Evolutionary conservation across 495 filamentous ascomycete species (phyloP).

Genomic region (Xylaria acuta): DNA sequence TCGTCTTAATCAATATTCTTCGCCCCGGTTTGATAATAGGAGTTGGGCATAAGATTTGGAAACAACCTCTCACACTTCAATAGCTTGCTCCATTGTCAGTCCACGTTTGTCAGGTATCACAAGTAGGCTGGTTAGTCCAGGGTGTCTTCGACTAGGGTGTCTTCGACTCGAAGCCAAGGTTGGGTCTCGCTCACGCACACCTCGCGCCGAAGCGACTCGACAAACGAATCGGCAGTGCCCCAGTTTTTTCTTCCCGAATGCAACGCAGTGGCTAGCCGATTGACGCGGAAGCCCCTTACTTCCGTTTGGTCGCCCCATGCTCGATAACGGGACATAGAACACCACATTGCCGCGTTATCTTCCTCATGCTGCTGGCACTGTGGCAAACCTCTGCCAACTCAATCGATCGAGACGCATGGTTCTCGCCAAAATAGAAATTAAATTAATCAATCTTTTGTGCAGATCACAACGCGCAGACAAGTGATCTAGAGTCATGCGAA

Average conservation of each 20-base stretch:
- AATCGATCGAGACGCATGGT: neutral
- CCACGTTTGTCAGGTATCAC: constrained; percentile 14
- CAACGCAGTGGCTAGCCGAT: constrained; percentile 10
- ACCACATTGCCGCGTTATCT: constrained; percentile 6
- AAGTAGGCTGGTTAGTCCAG: neutral
- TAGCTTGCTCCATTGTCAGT: neutral
- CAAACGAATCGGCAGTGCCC: constrained; percentile 20
- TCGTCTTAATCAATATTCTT: neutral
- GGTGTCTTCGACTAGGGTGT: neutral
- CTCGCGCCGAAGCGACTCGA: constrained; percentile 5
- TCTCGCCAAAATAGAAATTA: neutral
- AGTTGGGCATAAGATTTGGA: constrained; percentile 10
- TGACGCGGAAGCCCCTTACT: neutral
- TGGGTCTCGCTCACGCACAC: constrained; percentile 3
- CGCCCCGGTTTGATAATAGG: neutral
- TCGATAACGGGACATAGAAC: neutral
- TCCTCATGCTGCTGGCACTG: constrained; percentile 2
- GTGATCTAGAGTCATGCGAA: neutral
- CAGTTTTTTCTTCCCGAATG: neutral
- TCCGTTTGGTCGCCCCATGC: constrained; percentile 16
- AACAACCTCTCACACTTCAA: neutral
- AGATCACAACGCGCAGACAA: neutral
- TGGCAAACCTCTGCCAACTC: constrained; percentile 20
- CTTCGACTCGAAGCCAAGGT: constrained; percentile 8
- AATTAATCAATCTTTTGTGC: neutral